Evolutionary conservation across 768 basidiomycete species (phyloP).

Genomic region (Phlegmacium glaucopus): DNA sequence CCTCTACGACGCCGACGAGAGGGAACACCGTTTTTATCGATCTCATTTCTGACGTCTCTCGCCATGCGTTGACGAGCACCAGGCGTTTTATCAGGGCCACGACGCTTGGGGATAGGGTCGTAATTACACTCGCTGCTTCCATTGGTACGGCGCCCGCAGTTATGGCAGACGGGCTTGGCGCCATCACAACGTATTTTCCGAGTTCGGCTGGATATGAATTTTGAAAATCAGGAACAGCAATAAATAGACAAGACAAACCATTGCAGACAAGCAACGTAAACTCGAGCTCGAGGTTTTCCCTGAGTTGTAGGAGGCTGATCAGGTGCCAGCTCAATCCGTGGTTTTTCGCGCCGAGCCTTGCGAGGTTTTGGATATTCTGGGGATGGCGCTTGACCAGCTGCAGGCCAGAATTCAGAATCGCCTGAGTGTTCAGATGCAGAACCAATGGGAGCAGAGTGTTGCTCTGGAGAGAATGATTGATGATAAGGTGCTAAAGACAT

Average conservation of each 20-base stretch:
- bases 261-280: conserved; percentile 77
- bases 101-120: conserved; percentile 69
- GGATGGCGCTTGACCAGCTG: background rate
- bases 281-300: conserved; percentile 71
- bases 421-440: conserved; percentile 20
- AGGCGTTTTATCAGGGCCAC: conserved; percentile 78
- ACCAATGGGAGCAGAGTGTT: conserved; percentile 12
- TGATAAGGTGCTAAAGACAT: conserved; percentile 3
- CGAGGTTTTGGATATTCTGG: conserved; percentile 21
- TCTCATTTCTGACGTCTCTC: conserved; percentile 35
- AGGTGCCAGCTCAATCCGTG: conserved; percentile 63
- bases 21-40: conserved; percentile 21
- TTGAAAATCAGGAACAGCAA: conserved; percentile 4
- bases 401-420: conserved; percentile 21
- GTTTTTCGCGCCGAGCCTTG: conserved; percentile 52
- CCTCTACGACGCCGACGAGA: conserved; percentile 35
- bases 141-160: conserved; percentile 55
- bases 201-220: conserved; percentile 47
- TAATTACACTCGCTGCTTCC: conserved; percentile 54
- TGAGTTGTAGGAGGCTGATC: conserved; percentile 81
- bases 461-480: conserved; percentile 3
- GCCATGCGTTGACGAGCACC: conserved; percentile 69
- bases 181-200: conserved; percentile 85
- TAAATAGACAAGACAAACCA: conserved; percentile 44
- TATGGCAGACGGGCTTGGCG: conserved; percentile 71